Evolutionary conservation across 768 basidiomycete genomes (phyloP), one percentile per base, ranked within the genome.

Genomic region (Termitomyces sp.): DNA sequence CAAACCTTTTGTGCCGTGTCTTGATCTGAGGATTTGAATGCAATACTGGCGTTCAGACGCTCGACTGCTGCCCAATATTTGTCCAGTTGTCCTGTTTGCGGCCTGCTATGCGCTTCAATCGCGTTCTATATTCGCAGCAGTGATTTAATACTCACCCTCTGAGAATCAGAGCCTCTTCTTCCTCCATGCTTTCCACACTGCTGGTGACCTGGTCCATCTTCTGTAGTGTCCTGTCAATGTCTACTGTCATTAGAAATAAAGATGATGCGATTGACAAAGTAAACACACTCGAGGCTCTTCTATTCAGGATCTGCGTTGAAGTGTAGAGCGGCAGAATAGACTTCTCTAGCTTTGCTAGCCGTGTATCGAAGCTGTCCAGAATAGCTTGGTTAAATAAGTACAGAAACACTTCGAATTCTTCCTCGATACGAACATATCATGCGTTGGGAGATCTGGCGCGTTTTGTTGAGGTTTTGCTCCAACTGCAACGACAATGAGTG

Each of bases 381-480:
- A 93, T 87, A 48, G 88, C 92, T 42, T 94, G 68, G 67, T 64
- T 64, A 71, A 61, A 62, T 77, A 55, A 76, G 74, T 61, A 66
- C 52, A 22, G 42, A 61, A 41, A 51, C 46, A 48, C 15, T 24
- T 12, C 27, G 31, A 45, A 36, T 39, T 42, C 24, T 49, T 45
- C 55, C 53, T 9, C 3, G 31, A 39, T 44, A 68, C 88, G 57
- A 74, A 93, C 91, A 83, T 60, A 84, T 92, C 91, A 94, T 93
- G 53, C 89, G 79, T 66, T 89, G 88, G 1, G 91, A 93, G 60
- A 91, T 88, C 66, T 90, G 90, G 22, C 83, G 82, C 0, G 91
- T 93, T 73, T 93, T 93, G 71, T 89, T 86, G 45, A 94, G 76
- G 68, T 93, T 93, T 72, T 93, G 92, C 73, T 94, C 90, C 11